These are phyloP conservation scores for Lizonia empirigonia DNA, from an alignment of 2,329 filamentous ascomycete species.

Conservation along the genomic window DNA sequence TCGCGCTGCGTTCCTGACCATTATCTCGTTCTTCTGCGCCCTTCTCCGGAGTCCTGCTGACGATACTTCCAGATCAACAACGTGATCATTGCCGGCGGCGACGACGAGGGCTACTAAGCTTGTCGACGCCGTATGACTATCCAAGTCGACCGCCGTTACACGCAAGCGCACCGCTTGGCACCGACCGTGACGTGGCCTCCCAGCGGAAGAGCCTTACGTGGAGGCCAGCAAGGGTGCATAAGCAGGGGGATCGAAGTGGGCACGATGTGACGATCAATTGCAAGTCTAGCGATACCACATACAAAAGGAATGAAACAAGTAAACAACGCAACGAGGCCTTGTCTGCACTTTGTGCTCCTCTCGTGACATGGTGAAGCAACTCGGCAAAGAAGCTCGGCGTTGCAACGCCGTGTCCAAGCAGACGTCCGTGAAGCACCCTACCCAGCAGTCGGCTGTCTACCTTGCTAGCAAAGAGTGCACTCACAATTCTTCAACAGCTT, in stretches of 20 bases:
- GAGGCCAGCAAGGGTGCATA: constrained; percentile 4
- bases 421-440: no score
- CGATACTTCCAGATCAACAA: constrained; percentile 69
- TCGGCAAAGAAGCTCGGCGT: no score
- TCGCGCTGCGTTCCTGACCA: constrained; percentile 1
- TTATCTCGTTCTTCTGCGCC: constrained; percentile 1
- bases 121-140: not conserved
- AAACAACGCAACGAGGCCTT: not conserved
- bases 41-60: constrained; percentile 21
- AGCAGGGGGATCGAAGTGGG: not conserved
- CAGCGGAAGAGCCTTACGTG: not conserved
- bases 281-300: constrained; percentile 19
- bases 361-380: not conserved
- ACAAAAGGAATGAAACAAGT: constrained; percentile 21
- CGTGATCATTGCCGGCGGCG: constrained; percentile 86
- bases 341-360: not conserved
- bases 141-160: constrained; percentile 1
- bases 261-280: constrained; percentile 17
- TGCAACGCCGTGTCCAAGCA: no score
- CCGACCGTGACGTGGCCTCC: not conserved
- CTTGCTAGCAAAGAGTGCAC: no score
- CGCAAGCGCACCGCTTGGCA: not conserved
- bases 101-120: constrained; percentile 81
- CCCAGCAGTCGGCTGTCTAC: no score
- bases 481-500: no score